A percentile compares a stretch with the other conserved stretches of the same genome.
phyloP scores from a whole-genome alignment of 1,139 yeast genomes.

The Candida buenavistaensis region DNA sequence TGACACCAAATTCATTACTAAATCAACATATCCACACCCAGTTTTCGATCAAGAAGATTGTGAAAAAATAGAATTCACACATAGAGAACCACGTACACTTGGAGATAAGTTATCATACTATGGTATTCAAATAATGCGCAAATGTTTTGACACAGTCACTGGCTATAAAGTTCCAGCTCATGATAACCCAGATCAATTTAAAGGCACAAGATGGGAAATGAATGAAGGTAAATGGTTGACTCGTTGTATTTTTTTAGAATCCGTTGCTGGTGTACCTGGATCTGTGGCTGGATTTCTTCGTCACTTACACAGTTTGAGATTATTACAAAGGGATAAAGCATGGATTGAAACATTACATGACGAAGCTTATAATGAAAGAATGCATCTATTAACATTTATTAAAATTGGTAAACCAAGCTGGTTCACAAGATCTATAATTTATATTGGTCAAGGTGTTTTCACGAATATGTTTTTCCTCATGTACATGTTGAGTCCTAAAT shows the following conservation, averaged over 20 bases:
- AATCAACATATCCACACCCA: constrained; percentile 62
- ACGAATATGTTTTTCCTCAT: constrained; percentile 63
- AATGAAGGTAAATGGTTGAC: constrained; percentile 67
- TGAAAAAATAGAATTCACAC: constrained; percentile 49
- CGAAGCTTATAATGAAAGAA: constrained; percentile 78
- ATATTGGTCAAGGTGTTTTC: constrained; percentile 72
- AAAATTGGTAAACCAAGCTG: constrained; percentile 65
- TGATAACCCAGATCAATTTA: constrained; percentile 25
- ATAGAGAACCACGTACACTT: constrained; percentile 48
- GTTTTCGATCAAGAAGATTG: constrained; percentile 46
- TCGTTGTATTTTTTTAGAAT: constrained; percentile 67
- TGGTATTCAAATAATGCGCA: constrained; percentile 46
- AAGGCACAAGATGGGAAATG: constrained; percentile 55
- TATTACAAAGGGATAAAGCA: constrained; percentile 66
- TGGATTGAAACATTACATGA: constrained; percentile 76
- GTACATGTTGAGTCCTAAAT: constrained; percentile 59
- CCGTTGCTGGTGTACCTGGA: constrained; percentile 80
- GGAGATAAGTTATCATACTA: constrained; percentile 56
- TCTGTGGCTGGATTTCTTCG: constrained; percentile 72
- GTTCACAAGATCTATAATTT: constrained; percentile 56
- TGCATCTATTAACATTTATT: constrained; percentile 72
- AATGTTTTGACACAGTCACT: constrained; percentile 59
- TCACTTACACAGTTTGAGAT: constrained; percentile 61
- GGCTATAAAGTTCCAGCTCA: constrained; percentile 60
- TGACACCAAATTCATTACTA: constrained; percentile 34